Conservation (phyloP, 2,329 filamentous ascomycete species). For the Zymoseptoria pseudotritici region DNA sequence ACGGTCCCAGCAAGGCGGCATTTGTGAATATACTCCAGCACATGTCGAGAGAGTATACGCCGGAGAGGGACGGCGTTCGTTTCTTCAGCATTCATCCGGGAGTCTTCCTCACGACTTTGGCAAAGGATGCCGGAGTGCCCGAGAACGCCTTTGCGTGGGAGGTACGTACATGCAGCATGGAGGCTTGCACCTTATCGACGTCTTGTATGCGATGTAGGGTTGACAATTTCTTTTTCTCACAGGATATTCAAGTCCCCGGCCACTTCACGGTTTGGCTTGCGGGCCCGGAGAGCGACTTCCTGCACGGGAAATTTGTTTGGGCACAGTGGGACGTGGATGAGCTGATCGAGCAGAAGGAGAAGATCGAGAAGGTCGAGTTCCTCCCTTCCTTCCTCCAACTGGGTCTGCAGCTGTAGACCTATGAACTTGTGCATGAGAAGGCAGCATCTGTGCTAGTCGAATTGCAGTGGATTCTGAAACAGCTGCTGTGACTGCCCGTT, state of each 20-base stretch:
- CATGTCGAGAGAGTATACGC: constrained; percentile 1
- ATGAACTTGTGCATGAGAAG: too few species aligned
- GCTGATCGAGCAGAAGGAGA: constrained; percentile 12
- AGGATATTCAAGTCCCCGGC: constrained; percentile 18
- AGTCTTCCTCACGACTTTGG: constrained; percentile 2
- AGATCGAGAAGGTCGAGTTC: constrained; percentile 3
- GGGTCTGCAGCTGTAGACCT: constrained; percentile 5
- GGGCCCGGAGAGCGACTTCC: constrained; percentile 18
- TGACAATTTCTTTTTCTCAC: background rate
- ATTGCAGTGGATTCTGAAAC: too few species aligned
- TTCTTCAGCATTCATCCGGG: constrained; percentile 13
- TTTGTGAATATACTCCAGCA: constrained; percentile 4
- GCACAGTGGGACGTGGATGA: constrained; percentile 19
- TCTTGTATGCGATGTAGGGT: background rate
- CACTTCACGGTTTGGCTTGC: constrained; percentile 33
- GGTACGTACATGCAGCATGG: background rate
- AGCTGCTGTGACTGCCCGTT: too few species aligned
- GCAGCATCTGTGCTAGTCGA: background rate
- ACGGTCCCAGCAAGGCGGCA: constrained; percentile 11
- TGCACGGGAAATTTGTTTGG: constrained; percentile 31
- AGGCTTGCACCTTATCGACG: background rate
- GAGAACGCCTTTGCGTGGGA: constrained; percentile 10
- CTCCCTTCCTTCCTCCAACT: constrained; percentile 17
- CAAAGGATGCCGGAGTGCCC: background rate
- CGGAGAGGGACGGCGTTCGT: background rate